A percentile compares a stretch with the other conserved stretches of the same genome.
Conservation (phyloP, 345 rosid species). For the Eucalyptus marginata region DNA sequence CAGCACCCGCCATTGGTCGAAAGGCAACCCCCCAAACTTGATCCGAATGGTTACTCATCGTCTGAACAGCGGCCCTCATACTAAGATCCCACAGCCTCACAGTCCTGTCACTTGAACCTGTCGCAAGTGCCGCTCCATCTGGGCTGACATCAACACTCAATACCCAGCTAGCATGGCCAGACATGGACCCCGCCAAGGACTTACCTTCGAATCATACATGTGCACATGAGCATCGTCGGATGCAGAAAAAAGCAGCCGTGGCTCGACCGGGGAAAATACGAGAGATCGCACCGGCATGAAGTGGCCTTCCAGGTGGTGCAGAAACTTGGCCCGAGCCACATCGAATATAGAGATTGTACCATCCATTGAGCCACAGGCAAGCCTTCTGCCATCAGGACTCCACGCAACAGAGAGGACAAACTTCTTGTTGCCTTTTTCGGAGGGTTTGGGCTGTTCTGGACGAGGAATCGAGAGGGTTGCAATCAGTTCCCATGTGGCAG, state of each 20-base stretch:
- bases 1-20: constrained; percentile 47
- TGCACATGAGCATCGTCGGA: constrained; percentile 89
- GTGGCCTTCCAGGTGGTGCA: constrained; percentile 89
- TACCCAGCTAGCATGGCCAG: constrained; percentile 93
- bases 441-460: constrained; percentile 69
- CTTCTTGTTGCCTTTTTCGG: constrained; percentile 87
- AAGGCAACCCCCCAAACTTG: constrained; percentile 95
- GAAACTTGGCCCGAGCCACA: constrained; percentile 65
- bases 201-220: constrained; percentile 88
- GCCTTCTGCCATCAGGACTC: constrained; percentile 77
- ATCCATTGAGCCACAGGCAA: constrained; percentile 94
- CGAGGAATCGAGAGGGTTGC: constrained; percentile 69
- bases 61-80: constrained; percentile 90
- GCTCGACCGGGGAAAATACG: constrained; percentile 67
- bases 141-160: constrained; percentile 91
- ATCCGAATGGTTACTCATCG: constrained; percentile 81
- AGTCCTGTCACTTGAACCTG: constrained; percentile 91
- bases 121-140: constrained; percentile 73
- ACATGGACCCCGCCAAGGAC: constrained; percentile 59
- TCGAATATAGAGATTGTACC: constrained; percentile 84
- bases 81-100: constrained; percentile 94
- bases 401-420: constrained; percentile 86
- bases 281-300: constrained; percentile 90
- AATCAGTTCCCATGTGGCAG: constrained; percentile 75
- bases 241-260: constrained; percentile 66